Percentiles rank a stretch among this genome's conserved stretches.
Conservation (phyloP, 345 rosid genomes). For the Citrus mangshanensis region DNA sequence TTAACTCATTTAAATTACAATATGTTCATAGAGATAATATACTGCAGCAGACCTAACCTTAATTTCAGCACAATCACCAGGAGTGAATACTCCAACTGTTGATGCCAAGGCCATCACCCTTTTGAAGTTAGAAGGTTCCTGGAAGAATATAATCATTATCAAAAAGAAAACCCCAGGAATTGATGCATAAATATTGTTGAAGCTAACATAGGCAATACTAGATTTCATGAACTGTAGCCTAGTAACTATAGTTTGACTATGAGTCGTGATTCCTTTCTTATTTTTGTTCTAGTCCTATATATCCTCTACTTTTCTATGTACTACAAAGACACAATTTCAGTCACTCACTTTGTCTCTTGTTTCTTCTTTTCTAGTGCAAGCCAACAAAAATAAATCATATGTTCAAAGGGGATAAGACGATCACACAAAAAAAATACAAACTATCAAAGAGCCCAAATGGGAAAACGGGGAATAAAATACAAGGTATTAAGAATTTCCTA, state of each 20-base stretch:
- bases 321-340: no score
- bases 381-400: no score
- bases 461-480: not conserved
- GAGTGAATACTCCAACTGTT: constrained; percentile 52
- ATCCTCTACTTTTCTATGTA: not conserved
- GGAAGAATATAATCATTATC: constrained; percentile 21
- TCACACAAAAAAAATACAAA: not conserved
- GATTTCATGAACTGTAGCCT: not conserved
- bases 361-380: no score
- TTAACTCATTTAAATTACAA: constrained; percentile 5
- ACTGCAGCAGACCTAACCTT: constrained; percentile 51
- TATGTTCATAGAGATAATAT: constrained; percentile 5
- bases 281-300: not conserved
- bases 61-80: constrained; percentile 40
- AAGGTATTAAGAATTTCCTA: not conserved
- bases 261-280: not conserved
- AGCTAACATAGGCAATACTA: not conserved
- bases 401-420: not conserved
- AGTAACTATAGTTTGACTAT: not conserved
- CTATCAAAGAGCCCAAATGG: not conserved
- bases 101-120: constrained; percentile 57
- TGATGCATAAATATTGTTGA: not conserved
- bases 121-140: constrained; percentile 66
- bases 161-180: not conserved
- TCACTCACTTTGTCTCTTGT: no score